Evolutionary conservation across 1,284 basidiomycete genomes (phyloP), one percentile per base, ranked within the genome.

Genomic region (Cutaneotrichosporon cutaneum): DNA sequence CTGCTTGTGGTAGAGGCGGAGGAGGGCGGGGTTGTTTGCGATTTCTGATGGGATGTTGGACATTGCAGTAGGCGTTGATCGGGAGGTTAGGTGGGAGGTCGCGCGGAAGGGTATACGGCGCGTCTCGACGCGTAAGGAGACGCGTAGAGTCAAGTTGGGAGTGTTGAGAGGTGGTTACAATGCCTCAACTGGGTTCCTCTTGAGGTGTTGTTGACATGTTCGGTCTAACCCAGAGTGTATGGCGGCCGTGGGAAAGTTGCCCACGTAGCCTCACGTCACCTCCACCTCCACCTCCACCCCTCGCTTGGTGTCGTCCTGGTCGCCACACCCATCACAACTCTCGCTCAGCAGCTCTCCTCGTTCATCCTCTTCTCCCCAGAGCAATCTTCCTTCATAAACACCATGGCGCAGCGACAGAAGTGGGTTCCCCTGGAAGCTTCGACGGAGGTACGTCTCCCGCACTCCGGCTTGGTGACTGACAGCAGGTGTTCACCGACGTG

Each of bases 371-470:
- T 21, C 30, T 7, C 39, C 18, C 16, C 18, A 18, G 18, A 42
- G 8, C 39, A 42, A 14, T 18, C 36, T 39, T 39, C 36, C 14
- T 39, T 16, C 36, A 42, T 24, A 35, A 9, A 2, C 27, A 56
- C n/a, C 16, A 61, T 59, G 71, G 60, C 72, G 18, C 69, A 71
- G 11, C 45, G 24, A 26, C 22, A 26, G 59, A 79, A 80, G 60
- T 90, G 89, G 89, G 85, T 90, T 55, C 89, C 89, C 9, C 82
- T 90, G 13, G 89, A 90, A 78, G 86, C 87, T 60, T 88, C 87
- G 66, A 88, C 89, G 61, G 86, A 90, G 62, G 88, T 88, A 71
- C 65, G 80, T 63, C 11, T 30, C 33, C 27, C n/a, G n/a, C n/a
- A n/a, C 11, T 50, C 11, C 2, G 16, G 0, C 0, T 11, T 3